Base-by-base conservation (phyloP, 2,329 filamentous ascomycete genomes). In the Monosporascus sp. region DNA sequence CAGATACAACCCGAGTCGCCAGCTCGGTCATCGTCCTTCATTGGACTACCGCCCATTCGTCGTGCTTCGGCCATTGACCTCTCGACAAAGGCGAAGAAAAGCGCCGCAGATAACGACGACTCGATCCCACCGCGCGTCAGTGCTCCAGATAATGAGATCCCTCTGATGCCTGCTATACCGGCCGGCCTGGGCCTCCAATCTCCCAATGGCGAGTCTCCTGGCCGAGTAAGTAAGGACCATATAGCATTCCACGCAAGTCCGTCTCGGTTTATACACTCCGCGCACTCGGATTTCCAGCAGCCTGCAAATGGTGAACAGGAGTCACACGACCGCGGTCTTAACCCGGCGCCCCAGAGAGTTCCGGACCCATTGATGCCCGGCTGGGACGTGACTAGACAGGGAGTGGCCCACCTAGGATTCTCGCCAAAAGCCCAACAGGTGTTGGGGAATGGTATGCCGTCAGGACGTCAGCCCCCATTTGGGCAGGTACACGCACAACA, bases 11-110 rank as follows among this genome's bases (percentile, higher is more conserved):
- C 49, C 50, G 57, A 43, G 22, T 52, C 51, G n/a, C 69, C 73
- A 37, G 68, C 73, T 40, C 72, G 76, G 35, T 69, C 74, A 11
- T 71, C 77, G 1, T 82, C 79, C 1, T 85, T 85, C 57, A 70
- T 78, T 22, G 79, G 79, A 1, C 66, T 86, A 38, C 82, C 83
- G 3, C 80, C 80, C 1, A 83, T 86, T 54, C 75, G 80, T 46
- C 74, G 80, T 35, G 76, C 74, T 16, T 85, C 82, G 17, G 80
- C 79, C 3, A 81, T 86, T 65, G 78, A 77, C 43, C 61, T 75
- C 35, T 59, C 78, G 52, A 65, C 66, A 35, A 68, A 62, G 52
- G 65, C 66, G 37, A 68, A 63, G 52, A 72, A 69, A 52, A 70
- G 69, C 8, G 63, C 67, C 19, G 67, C 69, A 27, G 69, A 70